Conservation (phyloP, 129 eudicot species). For the Arctium lappa region DNA sequence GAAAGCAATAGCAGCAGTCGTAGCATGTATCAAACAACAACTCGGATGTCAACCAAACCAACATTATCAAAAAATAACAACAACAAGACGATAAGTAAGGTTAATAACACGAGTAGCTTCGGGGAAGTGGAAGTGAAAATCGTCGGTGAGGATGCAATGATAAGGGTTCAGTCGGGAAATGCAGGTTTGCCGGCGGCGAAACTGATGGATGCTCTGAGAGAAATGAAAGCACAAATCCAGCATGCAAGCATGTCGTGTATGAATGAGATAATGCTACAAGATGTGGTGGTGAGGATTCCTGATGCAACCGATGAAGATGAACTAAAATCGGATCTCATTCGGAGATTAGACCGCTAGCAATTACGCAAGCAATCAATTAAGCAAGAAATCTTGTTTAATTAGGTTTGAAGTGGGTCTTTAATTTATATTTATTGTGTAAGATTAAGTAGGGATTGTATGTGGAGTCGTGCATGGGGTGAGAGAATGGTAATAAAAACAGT, state of each 20-base stretch:
- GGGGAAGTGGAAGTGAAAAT: constrained; percentile 3
- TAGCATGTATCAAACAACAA: too few relatives aligned
- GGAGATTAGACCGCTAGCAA: too few relatives aligned
- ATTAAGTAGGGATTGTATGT: too few relatives aligned
- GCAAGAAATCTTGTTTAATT: too few relatives aligned
- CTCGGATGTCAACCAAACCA: too few relatives aligned
- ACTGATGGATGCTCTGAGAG: background rate
- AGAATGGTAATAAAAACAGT: too few relatives aligned
- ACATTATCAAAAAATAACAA: background rate
- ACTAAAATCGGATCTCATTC: too few relatives aligned
- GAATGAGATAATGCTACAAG: constrained; percentile 2
- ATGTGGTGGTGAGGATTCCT: background rate
- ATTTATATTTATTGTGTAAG: too few relatives aligned
- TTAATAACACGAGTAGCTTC: background rate
- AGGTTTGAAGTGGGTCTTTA: too few relatives aligned
- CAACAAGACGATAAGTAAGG: background rate
- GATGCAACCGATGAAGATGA: background rate
- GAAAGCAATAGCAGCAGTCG: too few relatives aligned
- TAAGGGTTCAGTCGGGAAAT: background rate
- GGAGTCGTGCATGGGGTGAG: too few relatives aligned
- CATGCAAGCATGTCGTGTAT: constrained; percentile 7
- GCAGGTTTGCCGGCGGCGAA: background rate
- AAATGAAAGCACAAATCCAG: background rate
- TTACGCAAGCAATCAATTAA: too few relatives aligned
- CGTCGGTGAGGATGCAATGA: background rate